Conservation (phyloP, 2,329 filamentous ascomycete species). For the Penicillium oxalicum region DNA sequence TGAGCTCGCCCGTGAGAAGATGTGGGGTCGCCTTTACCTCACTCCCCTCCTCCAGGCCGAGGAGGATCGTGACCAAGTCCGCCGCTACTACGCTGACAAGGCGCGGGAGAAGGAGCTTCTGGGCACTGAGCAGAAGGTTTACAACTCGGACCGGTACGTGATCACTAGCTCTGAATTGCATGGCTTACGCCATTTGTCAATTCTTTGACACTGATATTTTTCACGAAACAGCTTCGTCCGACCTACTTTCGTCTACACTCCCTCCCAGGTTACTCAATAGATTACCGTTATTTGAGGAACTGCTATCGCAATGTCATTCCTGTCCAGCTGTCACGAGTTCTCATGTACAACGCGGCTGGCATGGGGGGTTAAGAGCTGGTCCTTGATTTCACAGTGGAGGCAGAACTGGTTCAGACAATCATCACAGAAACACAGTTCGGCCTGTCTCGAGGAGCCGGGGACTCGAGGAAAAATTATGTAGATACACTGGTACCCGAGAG, state of each 20-base stretch:
- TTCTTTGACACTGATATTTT: conserved; percentile 5
- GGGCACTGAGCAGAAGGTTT: conserved; percentile 76
- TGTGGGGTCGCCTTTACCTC: conserved; percentile 94
- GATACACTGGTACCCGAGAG: conserved; percentile 30
- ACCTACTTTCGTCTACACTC: conserved; percentile 70
- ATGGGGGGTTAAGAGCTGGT: conserved; percentile 3
- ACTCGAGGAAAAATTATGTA: conserved; percentile 23
- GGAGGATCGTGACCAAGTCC: conserved; percentile 90
- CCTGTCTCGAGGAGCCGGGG: conserved; percentile 6
- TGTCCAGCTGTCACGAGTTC: conserved; percentile 3
- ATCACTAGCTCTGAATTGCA: background rate
- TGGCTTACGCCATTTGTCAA: background rate
- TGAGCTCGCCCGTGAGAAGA: conserved; percentile 92
- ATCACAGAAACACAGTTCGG: conserved; percentile 1
- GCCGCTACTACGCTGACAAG: conserved; percentile 79
- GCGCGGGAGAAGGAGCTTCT: conserved; percentile 84
- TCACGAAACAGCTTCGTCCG: conserved; percentile 61
- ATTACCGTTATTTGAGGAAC: conserved; percentile 7
- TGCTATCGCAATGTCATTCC: conserved; percentile 2
- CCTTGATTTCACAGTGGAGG: conserved; percentile 5
- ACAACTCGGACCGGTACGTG: conserved; percentile 78
- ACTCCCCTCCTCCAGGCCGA: conserved; percentile 92
- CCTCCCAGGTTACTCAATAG: conserved; percentile 57
- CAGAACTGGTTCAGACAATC: conserved; percentile 4
- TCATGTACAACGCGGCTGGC: too few relatives aligned